A percentile compares a stretch with the other conserved stretches of the same genome.
Evolutionary conservation across 768 basidiomycete genomes (phyloP).

Genomic region (Lactarius pseudohatsudake): DNA sequence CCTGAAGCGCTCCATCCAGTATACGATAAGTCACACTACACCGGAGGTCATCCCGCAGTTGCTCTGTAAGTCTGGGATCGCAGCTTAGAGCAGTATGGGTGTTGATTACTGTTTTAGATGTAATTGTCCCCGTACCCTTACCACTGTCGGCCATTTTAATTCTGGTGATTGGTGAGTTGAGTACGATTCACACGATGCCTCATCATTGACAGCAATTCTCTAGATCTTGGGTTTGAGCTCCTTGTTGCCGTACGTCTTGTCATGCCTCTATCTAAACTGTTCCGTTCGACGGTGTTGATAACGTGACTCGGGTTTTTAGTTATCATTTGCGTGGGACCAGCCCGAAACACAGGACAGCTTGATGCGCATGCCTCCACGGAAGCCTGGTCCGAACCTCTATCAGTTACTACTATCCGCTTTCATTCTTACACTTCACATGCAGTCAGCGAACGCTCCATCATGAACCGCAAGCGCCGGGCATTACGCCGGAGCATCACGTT

Average conservation of each 20-base stretch:
- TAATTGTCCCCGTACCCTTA: conserved; percentile 65
- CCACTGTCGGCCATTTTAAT: conserved; percentile 69
- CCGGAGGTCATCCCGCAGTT: conserved; percentile 70
- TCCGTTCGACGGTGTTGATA: not conserved
- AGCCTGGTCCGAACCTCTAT: conserved; percentile 48
- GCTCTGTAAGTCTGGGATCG: conserved; percentile 44
- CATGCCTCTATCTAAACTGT: not conserved
- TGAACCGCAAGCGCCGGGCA: conserved; percentile 54
- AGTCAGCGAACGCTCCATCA: conserved; percentile 59
- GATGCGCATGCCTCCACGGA: conserved; percentile 66
- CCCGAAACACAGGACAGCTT: conserved; percentile 64
- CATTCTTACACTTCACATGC: conserved; percentile 2
- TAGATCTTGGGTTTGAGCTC: conserved; percentile 72
- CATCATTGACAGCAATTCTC: not conserved
- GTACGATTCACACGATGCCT: not conserved
- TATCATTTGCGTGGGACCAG: conserved; percentile 73
- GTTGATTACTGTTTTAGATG: conserved; percentile 42
- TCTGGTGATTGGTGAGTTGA: conserved; percentile 58
- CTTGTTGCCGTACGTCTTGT: conserved; percentile 55
- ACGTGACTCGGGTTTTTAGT: conserved; percentile 35
- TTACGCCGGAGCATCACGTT: conserved; percentile 56
- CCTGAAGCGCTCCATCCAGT: conserved; percentile 69
- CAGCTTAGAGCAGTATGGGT: not conserved
- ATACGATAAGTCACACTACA: conserved; percentile 65
- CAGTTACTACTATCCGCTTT: not conserved